These are phyloP conservation scores for Candida succiphila DNA, from an alignment of 805 yeast species.

Conservation along the genomic window DNA sequence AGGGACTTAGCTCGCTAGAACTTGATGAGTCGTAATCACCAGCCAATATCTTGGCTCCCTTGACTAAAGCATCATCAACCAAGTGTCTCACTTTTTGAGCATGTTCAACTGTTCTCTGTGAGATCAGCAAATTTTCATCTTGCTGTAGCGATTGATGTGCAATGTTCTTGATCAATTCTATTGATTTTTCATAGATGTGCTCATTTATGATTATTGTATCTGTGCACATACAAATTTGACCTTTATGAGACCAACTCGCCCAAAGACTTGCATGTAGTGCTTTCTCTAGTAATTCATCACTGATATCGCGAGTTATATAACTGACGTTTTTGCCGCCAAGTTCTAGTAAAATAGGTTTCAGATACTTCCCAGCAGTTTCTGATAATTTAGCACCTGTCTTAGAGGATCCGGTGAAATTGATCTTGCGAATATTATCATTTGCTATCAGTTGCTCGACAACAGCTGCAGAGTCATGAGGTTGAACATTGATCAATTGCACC, in stretches of 20 bases:
- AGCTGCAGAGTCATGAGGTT: slow-evolving; percentile 16
- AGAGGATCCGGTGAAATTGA: slow-evolving; percentile 39
- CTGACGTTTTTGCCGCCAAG: slow-evolving; percentile 35
- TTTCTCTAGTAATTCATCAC: slow-evolving; percentile 15
- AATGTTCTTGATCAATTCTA: slow-evolving; percentile 8
- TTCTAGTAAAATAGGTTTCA: slow-evolving; percentile 33
- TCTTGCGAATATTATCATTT: slow-evolving; percentile 21
- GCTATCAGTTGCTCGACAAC: slow-evolving; percentile 19
- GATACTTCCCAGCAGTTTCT: slow-evolving; percentile 22
- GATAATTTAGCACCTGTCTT: slow-evolving; percentile 28
- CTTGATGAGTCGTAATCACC: slow-evolving; percentile 3
- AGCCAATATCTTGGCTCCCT: slow-evolving; percentile 23
- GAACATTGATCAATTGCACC: slow-evolving; percentile 24
- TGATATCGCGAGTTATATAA: slow-evolving; percentile 22
- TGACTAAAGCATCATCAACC: slow-evolving; percentile 23
- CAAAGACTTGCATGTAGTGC: slow-evolving; percentile 22
- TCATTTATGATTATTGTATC: slow-evolving; percentile 29
- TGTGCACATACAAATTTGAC: slow-evolving; percentile 39
- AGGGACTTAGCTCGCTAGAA: slow-evolving; percentile 14
- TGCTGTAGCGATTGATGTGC: slow-evolving; percentile 4
- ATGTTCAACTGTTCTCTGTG: slow-evolving; percentile 22
- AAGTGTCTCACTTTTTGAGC: slow-evolving; percentile 15
- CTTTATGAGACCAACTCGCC: slow-evolving; percentile 32
- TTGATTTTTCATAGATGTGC: slow-evolving; percentile 21
- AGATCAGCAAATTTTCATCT: slow-evolving; percentile 9